Evolutionary conservation across 2,329 filamentous ascomycete species (phyloP), one percentile per base, ranked within the genome.

Genomic region (Lasiodiplodia sp.): DNA sequence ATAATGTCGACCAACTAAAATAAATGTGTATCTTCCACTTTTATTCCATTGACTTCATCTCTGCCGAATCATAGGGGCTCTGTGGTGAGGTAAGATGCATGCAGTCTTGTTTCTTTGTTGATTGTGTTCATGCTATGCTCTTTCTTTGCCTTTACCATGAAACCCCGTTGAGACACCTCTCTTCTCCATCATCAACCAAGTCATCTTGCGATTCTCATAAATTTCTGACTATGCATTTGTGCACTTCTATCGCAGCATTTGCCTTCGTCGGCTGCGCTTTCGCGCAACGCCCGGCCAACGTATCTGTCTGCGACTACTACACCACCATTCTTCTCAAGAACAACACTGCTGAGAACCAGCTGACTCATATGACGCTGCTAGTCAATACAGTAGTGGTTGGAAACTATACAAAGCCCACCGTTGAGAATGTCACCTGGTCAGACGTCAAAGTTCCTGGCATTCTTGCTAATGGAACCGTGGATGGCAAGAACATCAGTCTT

Each of bases 341-440:
- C 49, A 90, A 89, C 80, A 89, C 84, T 47, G 85, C 86, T 21
- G 83, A 80, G 37, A 89, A 88, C 75, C 87, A 90, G 76, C 78
- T 82, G 66, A 85, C 82, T 0, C 79, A 90, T 2, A 72, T 90
- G 73, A 87, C 84, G 2, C 79, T 87, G 1, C 76, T 90, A 4
- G 87, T 90, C 73, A 90, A 90, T 78, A 89, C 87, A 7, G 88
- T 85, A 23, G 86, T 90, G 70, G 87, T 89, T 72, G 88, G 88
- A n/a, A 88, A 88, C 77, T 88, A 87, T 75, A 87, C 85, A 8
- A 76, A 77, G 72, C 85, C 86, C 68, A 88, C 87, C 70, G 82
- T 85, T 31, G 83, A 83, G 1, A 40, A 21, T 8, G 34, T 67
- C 37, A 51, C 37, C 18, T 38, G 38, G 25, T 55, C 55, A 10